Conservation (phyloP, 768 basidiomycete genomes). For the Cyclocybe aegerita region DNA sequence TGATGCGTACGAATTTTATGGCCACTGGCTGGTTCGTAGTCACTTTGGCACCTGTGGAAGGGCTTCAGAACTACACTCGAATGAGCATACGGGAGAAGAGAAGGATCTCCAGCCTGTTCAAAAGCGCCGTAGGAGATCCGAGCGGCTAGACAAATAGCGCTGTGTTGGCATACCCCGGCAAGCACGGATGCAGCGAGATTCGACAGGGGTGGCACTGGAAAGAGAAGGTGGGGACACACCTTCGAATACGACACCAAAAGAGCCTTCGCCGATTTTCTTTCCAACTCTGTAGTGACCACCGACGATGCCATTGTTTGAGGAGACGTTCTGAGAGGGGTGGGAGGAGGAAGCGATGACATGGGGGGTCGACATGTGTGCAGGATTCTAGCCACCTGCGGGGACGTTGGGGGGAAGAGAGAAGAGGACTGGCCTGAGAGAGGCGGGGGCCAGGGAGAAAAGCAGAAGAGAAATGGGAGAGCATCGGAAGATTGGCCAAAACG, state of each 20-base stretch:
- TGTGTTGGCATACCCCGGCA: constrained; percentile 4
- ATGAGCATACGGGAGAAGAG: background rate
- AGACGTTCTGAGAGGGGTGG: constrained; percentile 63
- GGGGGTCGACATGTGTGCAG: constrained; percentile 65
- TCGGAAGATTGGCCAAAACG: constrained; percentile 22
- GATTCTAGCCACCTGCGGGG: constrained; percentile 16
- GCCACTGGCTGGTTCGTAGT: constrained; percentile 87
- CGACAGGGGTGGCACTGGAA: background rate
- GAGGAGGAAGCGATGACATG: constrained; percentile 84
- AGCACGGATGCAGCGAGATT: background rate
- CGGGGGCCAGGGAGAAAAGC: constrained; percentile 21
- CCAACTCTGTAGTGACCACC: constrained; percentile 86
- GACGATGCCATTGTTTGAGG: constrained; percentile 72
- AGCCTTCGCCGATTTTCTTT: constrained; percentile 98
- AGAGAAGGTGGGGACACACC: constrained; percentile 45
- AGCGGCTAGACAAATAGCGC: no score
- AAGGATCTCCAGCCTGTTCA: background rate
- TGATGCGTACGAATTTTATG: constrained; percentile 86
- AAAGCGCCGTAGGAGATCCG: background rate
- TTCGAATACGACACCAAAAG: constrained; percentile 98
- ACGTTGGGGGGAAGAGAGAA: constrained; percentile 16
- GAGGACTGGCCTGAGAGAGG: constrained; percentile 13
- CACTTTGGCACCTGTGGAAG: constrained; percentile 74
- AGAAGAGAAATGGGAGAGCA: constrained; percentile 23
- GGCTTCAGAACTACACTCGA: constrained; percentile 6